phyloP scores from a whole-genome alignment of 129 eudicot genomes.

The Flaveria brownii region DNA sequence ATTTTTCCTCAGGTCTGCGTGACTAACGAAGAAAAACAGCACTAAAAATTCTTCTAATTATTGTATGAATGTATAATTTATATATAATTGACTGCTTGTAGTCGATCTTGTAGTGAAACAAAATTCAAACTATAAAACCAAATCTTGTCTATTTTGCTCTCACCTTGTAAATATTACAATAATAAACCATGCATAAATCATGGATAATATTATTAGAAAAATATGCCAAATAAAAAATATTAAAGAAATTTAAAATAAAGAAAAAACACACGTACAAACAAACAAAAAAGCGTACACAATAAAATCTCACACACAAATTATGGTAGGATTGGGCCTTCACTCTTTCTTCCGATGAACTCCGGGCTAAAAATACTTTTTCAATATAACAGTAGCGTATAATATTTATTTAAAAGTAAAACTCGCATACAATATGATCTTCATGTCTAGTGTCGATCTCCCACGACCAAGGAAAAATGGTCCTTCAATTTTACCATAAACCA shows the following conservation, averaged over 20 bases:
- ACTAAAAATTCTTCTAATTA: no score
- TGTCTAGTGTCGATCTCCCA: not conserved
- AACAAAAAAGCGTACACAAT: not conserved
- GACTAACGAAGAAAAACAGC: no score
- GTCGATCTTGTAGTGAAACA: not conserved
- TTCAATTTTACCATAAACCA: not conserved
- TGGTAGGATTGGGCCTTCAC: no score
- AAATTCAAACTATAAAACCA: not conserved
- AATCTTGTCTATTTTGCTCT: constrained; percentile 4
- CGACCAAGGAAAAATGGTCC: not conserved
- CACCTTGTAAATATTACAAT: not conserved
- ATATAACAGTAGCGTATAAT: no score
- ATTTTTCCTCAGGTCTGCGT: no score
- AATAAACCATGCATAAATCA: constrained; percentile 18
- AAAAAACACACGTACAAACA: not conserved
- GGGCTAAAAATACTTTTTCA: no score
- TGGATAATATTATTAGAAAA: constrained; percentile 8
- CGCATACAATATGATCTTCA: not conserved
- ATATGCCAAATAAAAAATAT: not conserved
- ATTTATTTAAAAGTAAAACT: no score
- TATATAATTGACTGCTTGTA: not conserved
- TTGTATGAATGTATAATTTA: no score
- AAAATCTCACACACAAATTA: no score
- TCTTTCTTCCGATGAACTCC: no score
- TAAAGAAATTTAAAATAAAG: not conserved